phyloP scores from a whole-genome alignment of 805 yeast genomes.

The Ogataea ganodermae region DNA sequence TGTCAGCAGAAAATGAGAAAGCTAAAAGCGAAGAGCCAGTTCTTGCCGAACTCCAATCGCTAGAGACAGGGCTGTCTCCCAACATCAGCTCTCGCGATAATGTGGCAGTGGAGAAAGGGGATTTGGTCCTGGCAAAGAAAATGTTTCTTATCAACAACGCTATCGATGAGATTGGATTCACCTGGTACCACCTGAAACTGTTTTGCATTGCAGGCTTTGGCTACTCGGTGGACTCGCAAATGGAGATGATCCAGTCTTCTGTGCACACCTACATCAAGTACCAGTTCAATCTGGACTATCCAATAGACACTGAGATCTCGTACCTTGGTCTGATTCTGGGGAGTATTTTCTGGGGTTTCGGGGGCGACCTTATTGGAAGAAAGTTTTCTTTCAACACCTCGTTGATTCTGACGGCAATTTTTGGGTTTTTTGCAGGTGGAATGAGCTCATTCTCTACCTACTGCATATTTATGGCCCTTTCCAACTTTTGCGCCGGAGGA shows the following conservation, averaged over 20 bases:
- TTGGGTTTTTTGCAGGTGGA: conserved; percentile 50
- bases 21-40: neutral
- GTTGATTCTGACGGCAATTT: conserved; percentile 46
- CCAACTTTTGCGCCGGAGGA: conserved; percentile 52
- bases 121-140: conserved; percentile 38
- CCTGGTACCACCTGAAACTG: conserved; percentile 48
- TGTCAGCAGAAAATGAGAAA: neutral
- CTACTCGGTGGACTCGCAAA: conserved; percentile 49
- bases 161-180: conserved; percentile 56
- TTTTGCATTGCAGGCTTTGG: conserved; percentile 52
- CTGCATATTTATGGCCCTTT: conserved; percentile 44
- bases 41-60: neutral
- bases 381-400: conserved; percentile 49
- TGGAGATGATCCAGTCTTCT: conserved; percentile 43
- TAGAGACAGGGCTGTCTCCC: conserved; percentile 17
- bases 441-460: conserved; percentile 48
- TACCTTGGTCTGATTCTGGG: conserved; percentile 52
- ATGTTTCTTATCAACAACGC: conserved; percentile 47
- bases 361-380: conserved; percentile 56
- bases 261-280: conserved; percentile 43
- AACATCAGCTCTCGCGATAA: conserved; percentile 18
- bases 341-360: conserved; percentile 54
- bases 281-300: conserved; percentile 43
- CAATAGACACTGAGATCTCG: conserved; percentile 43
- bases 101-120: conserved; percentile 30